A percentile compares a stretch with the other conserved stretches of the same genome.
Evolutionary conservation across 176 grass and related monocot species (phyloP).

Genomic region (Tillandsia fasciculata): DNA sequence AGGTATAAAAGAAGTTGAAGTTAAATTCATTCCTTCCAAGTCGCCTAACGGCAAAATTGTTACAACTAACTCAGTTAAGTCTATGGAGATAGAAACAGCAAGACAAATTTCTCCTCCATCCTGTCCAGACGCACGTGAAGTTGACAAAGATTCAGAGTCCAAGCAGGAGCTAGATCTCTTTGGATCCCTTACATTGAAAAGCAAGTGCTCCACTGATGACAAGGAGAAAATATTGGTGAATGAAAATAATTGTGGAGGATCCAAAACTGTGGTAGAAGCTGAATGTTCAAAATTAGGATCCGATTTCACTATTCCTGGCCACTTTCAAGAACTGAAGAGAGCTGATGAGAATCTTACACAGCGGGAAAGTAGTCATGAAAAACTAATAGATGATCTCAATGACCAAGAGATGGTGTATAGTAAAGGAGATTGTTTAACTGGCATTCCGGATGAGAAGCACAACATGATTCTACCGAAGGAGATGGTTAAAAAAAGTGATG

Average conservation of each 20-base stretch:
- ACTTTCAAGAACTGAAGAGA: neutral
- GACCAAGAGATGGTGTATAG: neutral
- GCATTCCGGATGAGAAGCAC: neutral
- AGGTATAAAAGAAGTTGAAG: neutral
- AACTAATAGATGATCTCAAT: neutral
- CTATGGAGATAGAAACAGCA: neutral
- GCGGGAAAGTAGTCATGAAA: neutral
- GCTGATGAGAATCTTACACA: neutral
- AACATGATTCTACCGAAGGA: neutral
- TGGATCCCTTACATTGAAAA: neutral
- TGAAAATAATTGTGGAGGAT: conserved; percentile 1
- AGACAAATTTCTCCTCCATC: neutral
- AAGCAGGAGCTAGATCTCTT: neutral
- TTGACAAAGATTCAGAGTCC: neutral
- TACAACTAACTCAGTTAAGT: neutral
- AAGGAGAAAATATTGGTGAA: neutral
- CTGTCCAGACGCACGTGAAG: neutral
- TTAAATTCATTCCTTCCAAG: neutral
- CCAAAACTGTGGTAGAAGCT: neutral
- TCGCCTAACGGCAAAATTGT: neutral
- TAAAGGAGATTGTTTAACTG: neutral
- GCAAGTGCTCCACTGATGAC: neutral
- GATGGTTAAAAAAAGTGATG: neutral
- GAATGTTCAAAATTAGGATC: neutral
- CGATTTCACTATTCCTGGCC: neutral